phyloP scores from a whole-genome alignment of 2,329 filamentous ascomycete species.

The Aspergillus ustus region DNA sequence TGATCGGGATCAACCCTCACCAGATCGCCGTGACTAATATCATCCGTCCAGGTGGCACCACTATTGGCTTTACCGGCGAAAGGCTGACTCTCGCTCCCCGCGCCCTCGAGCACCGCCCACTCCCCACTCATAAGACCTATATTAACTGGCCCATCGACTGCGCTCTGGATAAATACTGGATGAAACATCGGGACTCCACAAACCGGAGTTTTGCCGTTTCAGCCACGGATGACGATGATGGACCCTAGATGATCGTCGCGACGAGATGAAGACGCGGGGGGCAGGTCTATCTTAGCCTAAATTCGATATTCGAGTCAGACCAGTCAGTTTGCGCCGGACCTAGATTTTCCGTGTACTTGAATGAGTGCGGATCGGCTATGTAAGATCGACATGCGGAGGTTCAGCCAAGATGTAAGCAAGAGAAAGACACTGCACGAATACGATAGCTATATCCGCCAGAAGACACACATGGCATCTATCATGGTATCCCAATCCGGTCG shows the following conservation, averaged over 20 bases:
- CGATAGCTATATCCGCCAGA: too few relatives aligned
- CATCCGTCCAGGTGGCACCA: slow-evolving; percentile 68
- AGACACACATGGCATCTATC: too few relatives aligned
- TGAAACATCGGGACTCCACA: background rate
- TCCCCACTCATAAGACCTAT: slow-evolving; percentile 48
- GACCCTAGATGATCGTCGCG: background rate
- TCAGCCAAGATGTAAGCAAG: too few relatives aligned
- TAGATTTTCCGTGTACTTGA: too few relatives aligned
- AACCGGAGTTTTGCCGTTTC: background rate
- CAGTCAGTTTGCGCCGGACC: too few relatives aligned
- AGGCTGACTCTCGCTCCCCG: slow-evolving; percentile 59
- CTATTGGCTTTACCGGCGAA: slow-evolving; percentile 72
- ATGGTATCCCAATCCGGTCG: too few relatives aligned
- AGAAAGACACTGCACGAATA: too few relatives aligned
- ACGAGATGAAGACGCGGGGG: background rate
- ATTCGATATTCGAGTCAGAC: too few relatives aligned
- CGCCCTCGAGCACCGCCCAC: slow-evolving; percentile 60
- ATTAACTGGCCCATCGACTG: background rate
- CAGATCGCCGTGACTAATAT: slow-evolving; percentile 69
- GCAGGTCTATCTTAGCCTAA: too few relatives aligned
- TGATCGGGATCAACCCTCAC: slow-evolving; percentile 62
- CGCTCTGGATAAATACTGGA: background rate
- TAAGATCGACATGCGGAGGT: too few relatives aligned
- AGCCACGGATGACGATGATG: background rate
- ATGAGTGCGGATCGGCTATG: too few relatives aligned